phyloP scores from a whole-genome alignment of 306 rosid genomes.

The Rosa lucieae region DNA sequence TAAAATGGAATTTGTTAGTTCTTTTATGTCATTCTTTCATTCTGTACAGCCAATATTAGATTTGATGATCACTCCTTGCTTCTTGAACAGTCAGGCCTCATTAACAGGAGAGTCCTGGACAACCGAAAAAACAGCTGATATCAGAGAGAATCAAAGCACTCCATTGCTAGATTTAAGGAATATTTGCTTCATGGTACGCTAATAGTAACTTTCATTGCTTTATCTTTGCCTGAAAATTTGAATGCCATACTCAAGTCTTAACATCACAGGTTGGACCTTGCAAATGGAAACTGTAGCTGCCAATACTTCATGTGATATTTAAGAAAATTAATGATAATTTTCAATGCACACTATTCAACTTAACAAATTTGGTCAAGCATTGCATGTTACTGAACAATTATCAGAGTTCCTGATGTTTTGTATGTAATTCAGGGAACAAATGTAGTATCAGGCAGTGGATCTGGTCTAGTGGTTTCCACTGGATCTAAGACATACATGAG shows the following conservation, averaged over 20 bases:
- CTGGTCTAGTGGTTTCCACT: constrained; percentile 74
- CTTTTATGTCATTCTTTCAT: constrained; percentile 5
- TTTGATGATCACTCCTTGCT: constrained; percentile 29
- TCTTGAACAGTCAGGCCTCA: constrained; percentile 81
- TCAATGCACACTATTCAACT: background rate
- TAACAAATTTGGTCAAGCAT: background rate
- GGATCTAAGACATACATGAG: constrained; percentile 85
- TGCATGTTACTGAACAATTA: background rate
- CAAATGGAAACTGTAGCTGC: background rate
- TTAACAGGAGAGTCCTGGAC: constrained; percentile 81
- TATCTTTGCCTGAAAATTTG: background rate
- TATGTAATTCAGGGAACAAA: constrained; percentile 68
- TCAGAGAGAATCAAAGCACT: constrained; percentile 57
- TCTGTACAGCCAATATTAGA: constrained; percentile 15
- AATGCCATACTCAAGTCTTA: background rate
- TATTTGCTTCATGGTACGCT: constrained; percentile 77
- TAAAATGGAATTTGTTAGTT: constrained; percentile 17
- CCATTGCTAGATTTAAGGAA: constrained; percentile 72
- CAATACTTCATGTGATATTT: background rate
- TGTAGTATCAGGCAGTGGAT: constrained; percentile 77
- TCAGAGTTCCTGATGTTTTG: background rate
- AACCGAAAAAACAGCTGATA: constrained; percentile 62
- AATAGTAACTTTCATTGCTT: constrained; percentile 13
- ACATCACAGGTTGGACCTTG: background rate
- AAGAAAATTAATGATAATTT: background rate